Percentiles rank a stretch among this genome's conserved stretches.
These are phyloP conservation scores for Aspergillus tamarii DNA, from an alignment of 2,329 filamentous ascomycete genomes.

Conservation along the genomic window DNA sequence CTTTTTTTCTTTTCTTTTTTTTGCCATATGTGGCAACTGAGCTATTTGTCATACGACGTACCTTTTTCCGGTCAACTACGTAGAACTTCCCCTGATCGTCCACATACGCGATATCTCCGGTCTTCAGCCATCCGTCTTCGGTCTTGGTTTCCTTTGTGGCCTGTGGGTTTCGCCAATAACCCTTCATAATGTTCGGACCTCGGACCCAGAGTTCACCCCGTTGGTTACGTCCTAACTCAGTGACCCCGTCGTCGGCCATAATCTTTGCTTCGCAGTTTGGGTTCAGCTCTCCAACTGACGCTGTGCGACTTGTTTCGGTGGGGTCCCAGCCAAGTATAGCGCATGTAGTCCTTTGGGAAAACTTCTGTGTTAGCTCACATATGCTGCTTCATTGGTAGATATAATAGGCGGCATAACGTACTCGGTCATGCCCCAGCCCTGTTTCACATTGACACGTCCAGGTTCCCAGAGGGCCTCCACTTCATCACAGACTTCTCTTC, in stretches of 20 bases:
- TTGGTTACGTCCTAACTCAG: conserved; percentile 56
- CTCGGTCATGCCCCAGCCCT: conserved; percentile 91
- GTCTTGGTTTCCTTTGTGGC: conserved; percentile 68
- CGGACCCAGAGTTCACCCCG: conserved; percentile 74
- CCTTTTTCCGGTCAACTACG: conserved; percentile 77
- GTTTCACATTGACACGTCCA: conserved; percentile 58
- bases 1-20: not conserved
- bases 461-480: conserved; percentile 60
- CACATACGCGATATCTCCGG: conserved; percentile 70
- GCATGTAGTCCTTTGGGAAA: conserved; percentile 60
- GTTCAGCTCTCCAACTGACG: conserved; percentile 64
- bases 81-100: conserved; percentile 60
- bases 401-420: conserved; percentile 30
- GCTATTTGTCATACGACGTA: conserved; percentile 22
- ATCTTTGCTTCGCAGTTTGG: conserved; percentile 72
- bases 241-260: conserved; percentile 54
- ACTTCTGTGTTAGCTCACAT: conserved; percentile 9
- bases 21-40: conserved; percentile 2
- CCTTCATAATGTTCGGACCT: conserved; percentile 72
- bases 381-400: conserved; percentile 8
- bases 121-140: conserved; percentile 69
- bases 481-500: conserved; percentile 56
- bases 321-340: conserved; percentile 68
- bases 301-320: conserved; percentile 45
- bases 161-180: conserved; percentile 73